Evolutionary conservation across 2,329 filamentous ascomycete species (phyloP).

Genomic region (Pseudogymnoascus sp.): DNA sequence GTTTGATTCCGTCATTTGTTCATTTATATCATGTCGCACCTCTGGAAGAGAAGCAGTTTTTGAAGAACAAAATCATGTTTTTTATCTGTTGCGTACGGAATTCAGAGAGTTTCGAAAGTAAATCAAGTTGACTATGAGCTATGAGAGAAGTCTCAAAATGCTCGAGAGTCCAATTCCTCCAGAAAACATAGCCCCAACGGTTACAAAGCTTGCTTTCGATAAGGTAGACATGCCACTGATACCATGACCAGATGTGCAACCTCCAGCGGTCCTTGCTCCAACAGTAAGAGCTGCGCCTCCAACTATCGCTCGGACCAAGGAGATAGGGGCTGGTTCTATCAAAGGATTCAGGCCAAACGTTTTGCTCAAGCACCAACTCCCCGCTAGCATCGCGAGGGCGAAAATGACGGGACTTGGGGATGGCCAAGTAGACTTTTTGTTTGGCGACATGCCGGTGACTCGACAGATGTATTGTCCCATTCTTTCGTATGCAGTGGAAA

Average conservation of each 20-base stretch:
- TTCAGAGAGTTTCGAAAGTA: too few relatives aligned
- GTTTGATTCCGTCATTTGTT: too few relatives aligned
- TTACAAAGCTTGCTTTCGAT: constrained; percentile 52
- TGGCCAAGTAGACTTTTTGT: background rate
- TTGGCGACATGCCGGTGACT: constrained; percentile 25
- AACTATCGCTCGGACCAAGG: constrained; percentile 33
- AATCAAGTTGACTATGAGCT: background rate
- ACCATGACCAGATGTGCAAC: constrained; percentile 61
- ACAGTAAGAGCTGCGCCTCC: constrained; percentile 51
- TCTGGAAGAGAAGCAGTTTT: too few relatives aligned
- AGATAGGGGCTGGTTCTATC: constrained; percentile 24
- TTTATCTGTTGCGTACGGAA: too few relatives aligned
- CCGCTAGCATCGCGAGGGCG: constrained; percentile 40
- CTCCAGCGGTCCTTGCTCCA: constrained; percentile 53
- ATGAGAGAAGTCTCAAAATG: background rate
- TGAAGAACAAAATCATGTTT: too few relatives aligned
- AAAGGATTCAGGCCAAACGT: constrained; percentile 12
- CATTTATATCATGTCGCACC: too few relatives aligned
- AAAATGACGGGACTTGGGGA: constrained; percentile 34
- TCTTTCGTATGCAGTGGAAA: constrained; percentile 54
- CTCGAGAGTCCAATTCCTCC: constrained; percentile 33
- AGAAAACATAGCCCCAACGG: constrained; percentile 49
- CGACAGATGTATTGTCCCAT: constrained; percentile 45
- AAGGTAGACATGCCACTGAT: constrained; percentile 57
- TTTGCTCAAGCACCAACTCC: constrained; percentile 31